Conservation (phyloP, 2,329 filamentous ascomycete genomes). For the Parastagonospora nodorum region DNA sequence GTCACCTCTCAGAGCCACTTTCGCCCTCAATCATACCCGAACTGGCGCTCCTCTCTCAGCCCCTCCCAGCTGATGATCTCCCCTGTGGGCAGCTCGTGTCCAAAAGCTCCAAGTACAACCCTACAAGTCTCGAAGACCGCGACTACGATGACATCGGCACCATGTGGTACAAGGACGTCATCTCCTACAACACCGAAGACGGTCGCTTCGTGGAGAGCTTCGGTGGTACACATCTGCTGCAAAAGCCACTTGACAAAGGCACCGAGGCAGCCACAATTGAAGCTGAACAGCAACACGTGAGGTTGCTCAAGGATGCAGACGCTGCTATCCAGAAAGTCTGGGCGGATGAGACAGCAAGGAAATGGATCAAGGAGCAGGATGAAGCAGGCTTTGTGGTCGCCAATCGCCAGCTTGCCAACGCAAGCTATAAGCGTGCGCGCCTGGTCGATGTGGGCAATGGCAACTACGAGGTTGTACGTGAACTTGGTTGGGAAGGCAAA, state of each 20-base stretch:
- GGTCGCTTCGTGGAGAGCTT: conserved; percentile 35
- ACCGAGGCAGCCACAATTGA: conserved; percentile 42
- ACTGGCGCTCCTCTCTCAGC: conserved; percentile 35
- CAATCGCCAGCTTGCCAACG: conserved; percentile 36
- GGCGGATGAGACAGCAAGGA: conserved; percentile 24
- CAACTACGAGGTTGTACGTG: conserved; percentile 39
- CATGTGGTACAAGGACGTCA: conserved; percentile 45
- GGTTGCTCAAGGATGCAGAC: conserved; percentile 37
- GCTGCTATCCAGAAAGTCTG: conserved; percentile 34
- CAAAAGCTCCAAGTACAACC: conserved; percentile 31
- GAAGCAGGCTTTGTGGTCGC: conserved; percentile 42
- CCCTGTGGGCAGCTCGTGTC: conserved; percentile 43
- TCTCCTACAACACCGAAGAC: conserved; percentile 30
- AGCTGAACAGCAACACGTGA: conserved; percentile 37
- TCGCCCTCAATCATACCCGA: conserved; percentile 41
- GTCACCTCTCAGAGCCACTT: conserved; percentile 32
- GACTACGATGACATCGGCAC: conserved; percentile 44
- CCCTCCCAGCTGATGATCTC: conserved; percentile 30
- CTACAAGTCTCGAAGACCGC: conserved; percentile 36
- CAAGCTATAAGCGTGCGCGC: conserved; percentile 42
- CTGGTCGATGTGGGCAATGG: conserved; percentile 36
- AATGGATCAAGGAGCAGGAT: conserved; percentile 35
- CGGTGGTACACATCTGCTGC: conserved; percentile 36
- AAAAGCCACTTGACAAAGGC: conserved; percentile 32
- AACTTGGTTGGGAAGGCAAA: conserved; percentile 33